Evolutionary conservation across 495 filamentous ascomycete species (phyloP), one percentile per base, ranked within the genome.

Genomic region (Pseudomonodictys pantanalensis): DNA sequence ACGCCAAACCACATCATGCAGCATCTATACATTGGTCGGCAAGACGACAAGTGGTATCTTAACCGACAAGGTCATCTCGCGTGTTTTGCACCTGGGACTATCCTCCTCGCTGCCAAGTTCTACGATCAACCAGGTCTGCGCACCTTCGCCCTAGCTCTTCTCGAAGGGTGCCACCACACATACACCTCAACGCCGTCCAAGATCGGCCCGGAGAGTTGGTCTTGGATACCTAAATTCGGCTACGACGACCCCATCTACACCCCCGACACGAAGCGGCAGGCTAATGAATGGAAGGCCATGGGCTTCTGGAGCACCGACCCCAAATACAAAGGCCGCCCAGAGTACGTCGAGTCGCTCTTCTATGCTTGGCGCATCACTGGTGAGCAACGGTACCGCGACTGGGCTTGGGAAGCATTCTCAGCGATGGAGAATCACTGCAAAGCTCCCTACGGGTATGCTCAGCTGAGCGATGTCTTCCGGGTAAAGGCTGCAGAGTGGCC

Each of bases 281-380:
- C 38, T 23, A 17, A 30, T 1, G 58, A 72, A 35, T 51, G 67
- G 52, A 28, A 33, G n/a, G 35, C 42, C 18, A 12, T 22, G n/a
- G 67, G 63, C 28, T 66, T 64, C 44, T 72, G 67, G 67, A 38
- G 50, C 8, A 42, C 55, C 1, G 46, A 70, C 32, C 15, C 62
- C 2, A n/a, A 30, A 15, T 71, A 64, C 60, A 48, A 54, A 23
- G 60, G 68, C n/a, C 65, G 69, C 0, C 71, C 71, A 6, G 69
- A 73, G 41, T 68, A 70, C 28, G 60, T 71, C 12, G 71, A 71
- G 44, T 60, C 49, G 24, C 29, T 73, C 17, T 73, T 73, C 57
- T 61, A 70, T 56, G 71, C 62, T 12, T 73, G 62, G 52, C 64
- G 71, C 39, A 66, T 71, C 28, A 73, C 69, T 12, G 71, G 71